A percentile compares a stretch with the other conserved stretches of the same genome.
phyloP scores from a whole-genome alignment of 2,329 filamentous ascomycete genomes.

The Onygenales sp. region DNA sequence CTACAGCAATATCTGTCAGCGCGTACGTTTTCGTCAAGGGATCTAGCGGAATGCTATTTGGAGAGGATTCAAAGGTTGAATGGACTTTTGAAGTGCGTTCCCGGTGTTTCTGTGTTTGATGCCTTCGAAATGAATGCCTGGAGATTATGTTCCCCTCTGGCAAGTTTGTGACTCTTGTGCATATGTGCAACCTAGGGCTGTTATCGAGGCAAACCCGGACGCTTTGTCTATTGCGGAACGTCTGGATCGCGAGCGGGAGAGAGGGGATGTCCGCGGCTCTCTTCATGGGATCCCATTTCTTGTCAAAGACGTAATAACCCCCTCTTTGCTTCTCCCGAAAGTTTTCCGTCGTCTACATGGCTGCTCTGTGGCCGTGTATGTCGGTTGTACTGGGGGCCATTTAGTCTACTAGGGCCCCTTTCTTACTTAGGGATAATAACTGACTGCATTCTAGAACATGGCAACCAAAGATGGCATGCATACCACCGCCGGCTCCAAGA shows the following conservation, averaged over 20 bases:
- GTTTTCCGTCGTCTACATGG: neutral
- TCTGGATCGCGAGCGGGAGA: constrained; percentile 51
- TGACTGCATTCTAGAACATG: constrained; percentile 39
- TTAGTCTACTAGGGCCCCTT: too few relatives aligned
- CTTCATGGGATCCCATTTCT: constrained; percentile 68
- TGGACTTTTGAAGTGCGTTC: constrained; percentile 4
- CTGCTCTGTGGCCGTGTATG: neutral
- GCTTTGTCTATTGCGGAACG: constrained; percentile 50
- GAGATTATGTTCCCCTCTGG: neutral
- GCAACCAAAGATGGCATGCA: constrained; percentile 60
- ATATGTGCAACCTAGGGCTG: constrained; percentile 16
- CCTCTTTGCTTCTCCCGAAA: neutral
- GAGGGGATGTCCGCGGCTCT: constrained; percentile 50
- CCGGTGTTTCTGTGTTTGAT: neutral
- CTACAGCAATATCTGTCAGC: constrained; percentile 6
- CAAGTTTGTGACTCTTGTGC: neutral
- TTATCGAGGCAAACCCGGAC: constrained; percentile 62
- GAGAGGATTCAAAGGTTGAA: constrained; percentile 5
- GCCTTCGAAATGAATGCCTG: neutral
- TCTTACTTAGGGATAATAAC: neutral
- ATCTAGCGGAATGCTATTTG: constrained; percentile 3
- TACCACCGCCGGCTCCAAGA: constrained; percentile 63
- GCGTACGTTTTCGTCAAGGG: constrained; percentile 2
- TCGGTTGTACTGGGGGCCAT: neutral
- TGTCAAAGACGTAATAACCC: constrained; percentile 50